Evolutionary conservation across 495 filamentous ascomycete species (phyloP), one percentile per base, ranked within the genome.

Genomic region (Neurospora cerealis): DNA sequence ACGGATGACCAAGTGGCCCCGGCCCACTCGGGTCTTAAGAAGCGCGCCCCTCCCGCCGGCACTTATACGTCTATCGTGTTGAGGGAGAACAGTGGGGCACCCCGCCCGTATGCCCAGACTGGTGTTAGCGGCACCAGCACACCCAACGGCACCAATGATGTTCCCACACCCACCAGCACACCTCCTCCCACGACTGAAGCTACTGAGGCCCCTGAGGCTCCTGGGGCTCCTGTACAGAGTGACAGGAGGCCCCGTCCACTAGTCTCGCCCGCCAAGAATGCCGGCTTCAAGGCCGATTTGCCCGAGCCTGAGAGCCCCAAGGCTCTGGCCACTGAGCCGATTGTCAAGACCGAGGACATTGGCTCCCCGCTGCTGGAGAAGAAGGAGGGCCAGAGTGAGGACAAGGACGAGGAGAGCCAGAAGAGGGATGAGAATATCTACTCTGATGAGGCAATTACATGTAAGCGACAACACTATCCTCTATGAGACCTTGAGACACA

Each of bases 361-460:
- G 87, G 87, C 2, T 86, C 86, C 60, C 85, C 89, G 24, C 82
- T 83, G 40, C 70, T 87, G 4, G 76, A 81, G 15, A 87, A 85
- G 79, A 90, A 88, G 82, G 83, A 83, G 44, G 74, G 71, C 60
- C 82, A 86, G 73, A 73, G 78, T 9, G 85, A 87, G 74, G 92
- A 94, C 76, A 86, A 86, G 28, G 86, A 90, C 69, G 87, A 88
- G 0, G 86, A 88, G 74, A 93, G 88, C 80, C 84, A 88, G 72
- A 89, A 88, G 73, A 87, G 92, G 7, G 93, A 98, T 80, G 87
- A 86, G 34, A 94, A 98, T 81, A 99, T 99, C 77, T 99, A 96
- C 83, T 93, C 94, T 4, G 92, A 97, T n/a, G n/a, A n/a, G n/a
- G n/a, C n/a, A n/a, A n/a, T 32, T n/a, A 4, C 6, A 5, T 36